phyloP scores from a whole-genome alignment of 2,329 filamentous ascomycete species.

The Paraphaeosphaeria minitans region DNA sequence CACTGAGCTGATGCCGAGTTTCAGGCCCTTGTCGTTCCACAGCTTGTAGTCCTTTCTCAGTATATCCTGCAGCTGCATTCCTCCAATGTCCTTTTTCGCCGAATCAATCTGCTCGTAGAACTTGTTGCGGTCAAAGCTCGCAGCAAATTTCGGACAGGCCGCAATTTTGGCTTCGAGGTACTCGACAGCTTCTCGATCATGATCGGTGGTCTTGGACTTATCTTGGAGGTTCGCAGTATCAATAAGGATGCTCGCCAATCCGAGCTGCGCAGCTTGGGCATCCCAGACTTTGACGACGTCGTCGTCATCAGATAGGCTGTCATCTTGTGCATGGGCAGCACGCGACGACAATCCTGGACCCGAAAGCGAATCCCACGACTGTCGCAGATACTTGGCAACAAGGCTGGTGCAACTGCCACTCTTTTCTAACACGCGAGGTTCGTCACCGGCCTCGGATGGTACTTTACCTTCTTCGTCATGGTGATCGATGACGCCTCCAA shows the following conservation, averaged over 20 bases:
- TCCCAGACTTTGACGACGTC: constrained; percentile 53
- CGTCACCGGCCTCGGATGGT: constrained; percentile 50
- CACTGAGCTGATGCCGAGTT: constrained; percentile 70
- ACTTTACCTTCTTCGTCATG: constrained; percentile 73
- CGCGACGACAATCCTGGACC: constrained; percentile 48
- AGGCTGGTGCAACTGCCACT: constrained; percentile 76
- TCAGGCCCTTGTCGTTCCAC: constrained; percentile 62
- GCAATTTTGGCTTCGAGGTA: constrained; percentile 64
- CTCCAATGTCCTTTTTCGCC: constrained; percentile 71
- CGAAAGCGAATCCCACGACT: constrained; percentile 62
- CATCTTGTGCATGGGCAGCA: constrained; percentile 48
- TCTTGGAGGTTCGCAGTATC: constrained; percentile 70
- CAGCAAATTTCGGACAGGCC: constrained; percentile 41
- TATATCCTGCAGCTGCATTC: constrained; percentile 67
- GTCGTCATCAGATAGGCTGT: constrained; percentile 37
- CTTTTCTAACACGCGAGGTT: constrained; percentile 67
- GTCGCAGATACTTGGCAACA: constrained; percentile 64
- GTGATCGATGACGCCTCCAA: constrained; percentile 76
- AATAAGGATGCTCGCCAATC: constrained; percentile 72
- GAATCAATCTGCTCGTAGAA: constrained; percentile 66
- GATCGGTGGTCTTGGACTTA: constrained; percentile 65
- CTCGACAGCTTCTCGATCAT: constrained; percentile 63
- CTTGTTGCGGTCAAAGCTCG: constrained; percentile 56
- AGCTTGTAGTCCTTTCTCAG: constrained; percentile 85
- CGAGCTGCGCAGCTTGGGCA: constrained; percentile 67